Base-by-base conservation (phyloP, 73 alveolate species). In the Tetrahymena borealis region DNA sequence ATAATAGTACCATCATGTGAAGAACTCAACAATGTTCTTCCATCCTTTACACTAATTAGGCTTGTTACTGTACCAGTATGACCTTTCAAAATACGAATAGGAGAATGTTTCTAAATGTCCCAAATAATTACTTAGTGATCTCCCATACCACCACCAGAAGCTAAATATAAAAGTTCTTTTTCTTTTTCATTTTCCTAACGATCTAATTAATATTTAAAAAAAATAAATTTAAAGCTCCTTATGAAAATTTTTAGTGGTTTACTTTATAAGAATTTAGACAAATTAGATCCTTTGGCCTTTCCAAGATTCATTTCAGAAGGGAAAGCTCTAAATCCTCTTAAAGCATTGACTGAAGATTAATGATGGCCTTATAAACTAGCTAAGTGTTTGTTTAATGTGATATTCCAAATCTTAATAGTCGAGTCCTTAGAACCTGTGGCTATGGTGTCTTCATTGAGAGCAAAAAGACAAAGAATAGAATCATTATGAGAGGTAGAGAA, bases 91-190 rank as follows among this genome's bases (percentile, higher is more conserved):
- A 60, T n/a, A 24, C 85, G n/a, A 18, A 60, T 60, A 15, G 85
- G 85, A 1, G 85, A 60, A 60, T 60, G 85, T 6, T 60, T 60
- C 28, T 60, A 60, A n/a, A 60, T 60, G 28, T 60, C 85, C 85
- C 85, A 60, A 60, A 60, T 35, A 60, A 60, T 60, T 15, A 60
- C 85, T 60, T 60, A 60, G 10, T 60, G 85, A 35, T 60, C 85
- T 60, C 85, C 85, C 85, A 60, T 60, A 60, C 85, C 85, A 60
- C 85, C 85, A 15, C 85, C 85, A 2, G 85, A 60, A n/a, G 85
- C 85, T 28, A 60, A 60, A 60, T 60, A 60, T n/a, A 60, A 60
- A 60, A 60, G 85, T 60, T 60, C 85, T 18, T 60, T 60, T 20
- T 60, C 85, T 60, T 60, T 60, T 28, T 60, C 85, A 60, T 60